These are phyloP conservation scores for Musa troglodytarum DNA, from an alignment of 176 grass and related monocot species.

Conservation along the genomic window DNA sequence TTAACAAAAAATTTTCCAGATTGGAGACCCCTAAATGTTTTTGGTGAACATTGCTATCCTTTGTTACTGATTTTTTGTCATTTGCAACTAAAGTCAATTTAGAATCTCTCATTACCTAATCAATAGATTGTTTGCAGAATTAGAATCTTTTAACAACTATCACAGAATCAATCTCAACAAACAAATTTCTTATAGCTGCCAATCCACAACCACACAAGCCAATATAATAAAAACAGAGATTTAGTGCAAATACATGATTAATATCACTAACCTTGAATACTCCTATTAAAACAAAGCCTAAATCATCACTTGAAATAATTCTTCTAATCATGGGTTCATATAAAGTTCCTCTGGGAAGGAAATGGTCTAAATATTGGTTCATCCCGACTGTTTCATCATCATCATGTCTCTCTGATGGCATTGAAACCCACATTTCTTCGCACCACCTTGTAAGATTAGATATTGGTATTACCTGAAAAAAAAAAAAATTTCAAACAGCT, in stretches of 20 bases:
- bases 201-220: background rate
- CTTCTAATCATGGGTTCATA: constrained; percentile 39
- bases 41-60: too few species aligned
- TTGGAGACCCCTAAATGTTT: too few species aligned
- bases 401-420: constrained; percentile 37
- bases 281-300: constrained; percentile 66
- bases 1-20: too few species aligned
- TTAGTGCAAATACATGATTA: background rate
- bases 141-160: too few species aligned
- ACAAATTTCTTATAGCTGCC: background rate
- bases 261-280: constrained; percentile 52
- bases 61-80: too few species aligned
- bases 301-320: constrained; percentile 63
- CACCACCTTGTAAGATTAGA: constrained; percentile 52
- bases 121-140: too few species aligned
- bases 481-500: constrained; percentile 19
- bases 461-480: constrained; percentile 58
- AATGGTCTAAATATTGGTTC: constrained; percentile 14
- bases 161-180: too few species aligned
- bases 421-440: constrained; percentile 70
- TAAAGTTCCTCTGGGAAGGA: constrained; percentile 39
- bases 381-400: constrained; percentile 21
- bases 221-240: background rate
- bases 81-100: too few species aligned
- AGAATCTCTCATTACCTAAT: too few species aligned